Percentiles rank a stretch among this genome's conserved stretches.
Conservation (phyloP, 2,329 filamentous ascomycete genomes). For the Fusarium clavum region DNA sequence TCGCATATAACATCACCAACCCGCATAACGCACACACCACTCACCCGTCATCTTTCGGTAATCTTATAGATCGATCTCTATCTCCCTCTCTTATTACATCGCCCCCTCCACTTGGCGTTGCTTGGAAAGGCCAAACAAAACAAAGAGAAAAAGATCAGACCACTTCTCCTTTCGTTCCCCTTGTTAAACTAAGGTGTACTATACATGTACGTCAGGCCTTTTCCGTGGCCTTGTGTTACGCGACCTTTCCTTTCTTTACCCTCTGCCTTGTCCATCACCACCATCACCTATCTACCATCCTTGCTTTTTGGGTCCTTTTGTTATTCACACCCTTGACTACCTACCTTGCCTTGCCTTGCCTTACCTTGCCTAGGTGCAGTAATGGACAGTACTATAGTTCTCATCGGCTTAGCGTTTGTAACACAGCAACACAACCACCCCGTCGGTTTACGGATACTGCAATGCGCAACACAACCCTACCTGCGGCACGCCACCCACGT, state of each 20-base stretch:
- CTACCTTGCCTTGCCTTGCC: background rate
- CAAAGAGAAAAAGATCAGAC: constrained; percentile 25
- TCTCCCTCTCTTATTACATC: background rate
- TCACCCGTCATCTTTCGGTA: constrained; percentile 20
- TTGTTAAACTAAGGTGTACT: constrained; percentile 29
- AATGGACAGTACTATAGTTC: background rate
- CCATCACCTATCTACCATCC: constrained; percentile 28
- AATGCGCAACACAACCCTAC: constrained; percentile 37
- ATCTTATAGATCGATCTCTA: constrained; percentile 28
- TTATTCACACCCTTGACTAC: constrained; percentile 39
- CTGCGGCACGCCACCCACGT: constrained; percentile 35
- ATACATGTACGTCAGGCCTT: constrained; percentile 28
- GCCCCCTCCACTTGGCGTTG: constrained; percentile 35
- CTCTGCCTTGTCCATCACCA: constrained; percentile 31
- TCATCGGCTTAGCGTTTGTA: constrained; percentile 40
- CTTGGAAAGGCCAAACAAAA: constrained; percentile 8
- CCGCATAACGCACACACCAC: constrained; percentile 29
- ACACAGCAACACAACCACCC: constrained; percentile 39
- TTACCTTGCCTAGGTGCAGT: background rate
- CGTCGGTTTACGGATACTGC: constrained; percentile 11
- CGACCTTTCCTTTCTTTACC: constrained; percentile 38
- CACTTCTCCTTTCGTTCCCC: constrained; percentile 14
- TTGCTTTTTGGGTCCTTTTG: constrained; percentile 30
- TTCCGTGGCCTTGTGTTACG: constrained; percentile 41
- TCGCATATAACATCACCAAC: constrained; percentile 8